Evolutionary conservation across 2,329 filamentous ascomycete species (phyloP).

Genomic region (Colletotrichum trifolii): DNA sequence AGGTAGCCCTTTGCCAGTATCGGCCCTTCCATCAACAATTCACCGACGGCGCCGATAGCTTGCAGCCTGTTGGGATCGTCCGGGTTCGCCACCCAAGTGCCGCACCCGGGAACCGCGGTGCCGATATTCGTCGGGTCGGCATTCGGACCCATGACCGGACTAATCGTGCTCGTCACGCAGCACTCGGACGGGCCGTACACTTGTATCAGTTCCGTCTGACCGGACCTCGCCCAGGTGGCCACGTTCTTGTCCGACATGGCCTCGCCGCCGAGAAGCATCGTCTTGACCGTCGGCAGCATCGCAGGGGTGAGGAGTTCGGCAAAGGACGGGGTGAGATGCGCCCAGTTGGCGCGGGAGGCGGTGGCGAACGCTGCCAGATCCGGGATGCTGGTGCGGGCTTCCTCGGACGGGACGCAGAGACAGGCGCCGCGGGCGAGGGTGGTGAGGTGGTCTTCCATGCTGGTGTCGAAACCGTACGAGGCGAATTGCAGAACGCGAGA

Average conservation of each 20-base stretch:
- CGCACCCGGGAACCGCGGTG: conserved; percentile 41
- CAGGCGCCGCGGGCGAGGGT: conserved; percentile 68
- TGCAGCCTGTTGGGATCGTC: conserved; percentile 14
- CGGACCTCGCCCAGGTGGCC: conserved; percentile 55
- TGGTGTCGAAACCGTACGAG: conserved; percentile 64
- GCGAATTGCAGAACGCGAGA: conserved; percentile 54
- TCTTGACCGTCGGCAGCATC: conserved; percentile 56
- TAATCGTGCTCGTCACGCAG: conserved; percentile 45
- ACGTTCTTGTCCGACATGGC: conserved; percentile 62
- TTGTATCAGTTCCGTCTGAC: conserved; percentile 53
- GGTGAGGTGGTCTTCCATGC: conserved; percentile 62
- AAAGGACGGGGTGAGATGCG: conserved; percentile 61
- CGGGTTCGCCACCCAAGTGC: conserved; percentile 35
- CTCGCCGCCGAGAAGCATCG: conserved; percentile 61
- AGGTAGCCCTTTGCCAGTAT: conserved; percentile 69
- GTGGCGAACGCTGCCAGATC: conserved; percentile 43
- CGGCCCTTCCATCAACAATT: conserved; percentile 39
- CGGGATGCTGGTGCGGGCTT: conserved; percentile 54
- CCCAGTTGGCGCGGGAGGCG: conserved; percentile 53
- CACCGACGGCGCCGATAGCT: conserved; percentile 36
- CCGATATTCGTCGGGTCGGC: conserved; percentile 52
- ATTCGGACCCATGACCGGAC: conserved; percentile 48
- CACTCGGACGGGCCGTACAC: conserved; percentile 66
- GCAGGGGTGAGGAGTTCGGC: conserved; percentile 56
- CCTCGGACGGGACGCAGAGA: conserved; percentile 66